phyloP scores from a whole-genome alignment of 495 filamentous ascomycete genomes.

The Aspergillus funiculosus region DNA sequence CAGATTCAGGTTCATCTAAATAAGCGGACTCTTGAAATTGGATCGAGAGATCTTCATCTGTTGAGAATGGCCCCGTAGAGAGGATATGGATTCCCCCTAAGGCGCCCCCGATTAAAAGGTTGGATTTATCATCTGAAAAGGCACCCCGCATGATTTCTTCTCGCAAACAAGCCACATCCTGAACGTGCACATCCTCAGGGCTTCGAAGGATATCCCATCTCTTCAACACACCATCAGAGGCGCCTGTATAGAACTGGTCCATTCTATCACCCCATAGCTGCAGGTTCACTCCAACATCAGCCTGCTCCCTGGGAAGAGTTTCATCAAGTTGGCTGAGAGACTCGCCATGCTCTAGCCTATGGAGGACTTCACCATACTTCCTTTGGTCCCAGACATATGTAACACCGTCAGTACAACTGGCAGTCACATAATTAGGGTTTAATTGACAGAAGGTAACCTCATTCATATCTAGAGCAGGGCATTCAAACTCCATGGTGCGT shows the following conservation, averaged over 20 bases:
- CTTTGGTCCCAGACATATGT: constrained; percentile 84
- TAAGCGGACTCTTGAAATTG: constrained; percentile 20
- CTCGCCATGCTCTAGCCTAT: constrained; percentile 61
- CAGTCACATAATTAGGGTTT: constrained; percentile 59
- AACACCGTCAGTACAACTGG: constrained; percentile 76
- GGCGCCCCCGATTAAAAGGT: constrained; percentile 70
- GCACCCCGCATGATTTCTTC: constrained; percentile 55
- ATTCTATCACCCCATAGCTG: constrained; percentile 67
- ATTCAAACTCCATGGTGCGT: constrained; percentile 50
- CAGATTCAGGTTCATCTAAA: constrained; percentile 12
- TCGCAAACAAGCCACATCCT: constrained; percentile 47
- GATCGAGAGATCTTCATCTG: constrained; percentile 19
- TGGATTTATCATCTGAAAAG: constrained; percentile 66
- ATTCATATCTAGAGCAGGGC: constrained; percentile 80
- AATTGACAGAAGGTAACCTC: constrained; percentile 56
- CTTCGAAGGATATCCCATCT: constrained; percentile 72
- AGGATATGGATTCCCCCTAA: constrained; percentile 68
- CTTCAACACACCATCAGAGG: constrained; percentile 81
- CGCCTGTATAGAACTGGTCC: constrained; percentile 79
- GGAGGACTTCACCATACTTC: constrained; percentile 49
- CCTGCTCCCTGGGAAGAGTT: constrained; percentile 51
- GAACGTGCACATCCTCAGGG: constrained; percentile 54
- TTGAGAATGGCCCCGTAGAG: constrained; percentile 34
- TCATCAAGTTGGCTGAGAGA: constrained; percentile 59
- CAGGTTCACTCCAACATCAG: constrained; percentile 78